Evolutionary conservation across 495 filamentous ascomycete genomes (phyloP).

Genomic region (Xylaria longipes): DNA sequence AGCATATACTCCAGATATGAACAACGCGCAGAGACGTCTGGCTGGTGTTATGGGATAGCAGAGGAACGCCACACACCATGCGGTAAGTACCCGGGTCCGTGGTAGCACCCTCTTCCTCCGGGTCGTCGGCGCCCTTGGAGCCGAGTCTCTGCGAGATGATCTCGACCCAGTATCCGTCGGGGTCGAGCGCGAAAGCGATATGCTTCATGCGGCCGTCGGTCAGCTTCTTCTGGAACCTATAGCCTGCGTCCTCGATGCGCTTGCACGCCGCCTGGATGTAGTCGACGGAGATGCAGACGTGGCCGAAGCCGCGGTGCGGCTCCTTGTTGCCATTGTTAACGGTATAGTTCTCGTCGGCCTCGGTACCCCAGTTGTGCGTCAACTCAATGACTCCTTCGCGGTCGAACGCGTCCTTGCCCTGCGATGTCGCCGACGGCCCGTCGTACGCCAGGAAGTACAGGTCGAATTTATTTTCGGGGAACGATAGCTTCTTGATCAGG

Average conservation of each 20-base stretch:
- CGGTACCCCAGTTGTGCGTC: constrained; percentile 97
- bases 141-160: constrained; percentile 58
- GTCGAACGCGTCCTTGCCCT: constrained; percentile 72
- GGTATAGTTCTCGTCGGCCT: constrained; percentile 81
- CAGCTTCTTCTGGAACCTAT: constrained; percentile 92
- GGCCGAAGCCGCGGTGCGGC: constrained; percentile 86
- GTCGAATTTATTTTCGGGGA: constrained; percentile 82
- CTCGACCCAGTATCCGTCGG: constrained; percentile 92
- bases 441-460: constrained; percentile 87
- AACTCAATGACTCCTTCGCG: constrained; percentile 91
- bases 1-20: background rate
- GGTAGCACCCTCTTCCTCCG: constrained; percentile 42
- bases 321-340: constrained; percentile 89
- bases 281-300: constrained; percentile 86
- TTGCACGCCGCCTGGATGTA: constrained; percentile 89
- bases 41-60: background rate
- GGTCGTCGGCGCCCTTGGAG: constrained; percentile 39
- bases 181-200: constrained; percentile 93
- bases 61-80: constrained; percentile 45
- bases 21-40: background rate
- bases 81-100: constrained; percentile 52
- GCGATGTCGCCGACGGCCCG: constrained; percentile 63
- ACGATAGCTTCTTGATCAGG: constrained; percentile 75
- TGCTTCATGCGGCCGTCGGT: constrained; percentile 85
- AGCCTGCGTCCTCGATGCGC: constrained; percentile 86